Evolutionary conservation across 441 rosid species (phyloP).

Genomic region (Aleurites moluccanus): DNA sequence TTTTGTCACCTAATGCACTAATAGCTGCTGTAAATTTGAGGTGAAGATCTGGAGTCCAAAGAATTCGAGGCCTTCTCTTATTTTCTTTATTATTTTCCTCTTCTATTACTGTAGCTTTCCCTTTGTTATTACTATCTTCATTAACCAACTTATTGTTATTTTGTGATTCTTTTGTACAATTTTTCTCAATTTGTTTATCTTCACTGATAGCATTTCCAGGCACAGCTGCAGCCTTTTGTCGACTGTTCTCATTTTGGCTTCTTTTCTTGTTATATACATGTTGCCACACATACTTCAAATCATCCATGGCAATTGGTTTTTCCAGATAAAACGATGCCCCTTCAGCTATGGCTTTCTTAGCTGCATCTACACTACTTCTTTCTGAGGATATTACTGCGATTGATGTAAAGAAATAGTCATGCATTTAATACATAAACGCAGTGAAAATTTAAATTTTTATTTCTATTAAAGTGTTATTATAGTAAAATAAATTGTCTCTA

Average conservation of each 20-base stretch:
- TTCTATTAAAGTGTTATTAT: no score
- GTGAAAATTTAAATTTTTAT: no score
- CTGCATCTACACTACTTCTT: slow-evolving; percentile 18
- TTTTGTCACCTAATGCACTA: slow-evolving; percentile 37
- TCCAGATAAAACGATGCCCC: slow-evolving; percentile 36
- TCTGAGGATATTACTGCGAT: slow-evolving; percentile 40
- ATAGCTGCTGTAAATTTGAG: slow-evolving; percentile 45
- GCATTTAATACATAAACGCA: no score
- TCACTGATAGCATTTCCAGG: neutral
- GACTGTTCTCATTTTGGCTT: neutral
- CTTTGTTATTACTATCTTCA: no score
- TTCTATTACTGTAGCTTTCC: neutral
- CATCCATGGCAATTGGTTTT: slow-evolving; percentile 40
- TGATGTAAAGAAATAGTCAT: no score
- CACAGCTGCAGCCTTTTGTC: no score
- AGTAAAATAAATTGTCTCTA: no score
- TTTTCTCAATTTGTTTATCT: neutral
- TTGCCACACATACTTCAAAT: slow-evolving; percentile 52
- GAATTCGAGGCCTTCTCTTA: neutral
- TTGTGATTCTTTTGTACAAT: neutral
- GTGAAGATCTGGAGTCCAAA: slow-evolving; percentile 51
- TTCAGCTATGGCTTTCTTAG: slow-evolving; percentile 29
- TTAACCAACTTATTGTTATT: neutral
- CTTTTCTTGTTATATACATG: slow-evolving; percentile 24
- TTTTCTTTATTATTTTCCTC: neutral